phyloP scores from a whole-genome alignment of 169 alveolate genomes.

The Eimeria necatrix region DNA sequence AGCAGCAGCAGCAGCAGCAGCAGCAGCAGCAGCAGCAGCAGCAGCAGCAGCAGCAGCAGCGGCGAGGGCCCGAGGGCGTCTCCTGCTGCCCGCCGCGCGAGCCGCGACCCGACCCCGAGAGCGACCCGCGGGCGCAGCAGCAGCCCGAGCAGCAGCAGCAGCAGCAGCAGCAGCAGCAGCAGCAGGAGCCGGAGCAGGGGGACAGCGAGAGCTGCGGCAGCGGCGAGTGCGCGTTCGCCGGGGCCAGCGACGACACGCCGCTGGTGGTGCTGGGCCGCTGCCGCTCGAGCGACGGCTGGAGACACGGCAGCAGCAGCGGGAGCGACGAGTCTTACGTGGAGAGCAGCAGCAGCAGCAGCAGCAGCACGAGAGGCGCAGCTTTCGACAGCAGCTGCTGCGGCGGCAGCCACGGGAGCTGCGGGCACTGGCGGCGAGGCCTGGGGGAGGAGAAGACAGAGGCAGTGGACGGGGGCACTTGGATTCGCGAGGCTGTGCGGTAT shows the following conservation, averaged over 20 bases:
- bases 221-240: not conserved
- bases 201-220: not conserved
- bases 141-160: not conserved
- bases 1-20: slow-evolving; percentile 11
- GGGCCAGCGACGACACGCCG: not conserved
- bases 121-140: not conserved
- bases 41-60: not conserved
- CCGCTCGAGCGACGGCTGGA: slow-evolving; percentile 55
- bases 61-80: not conserved
- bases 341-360: not conserved
- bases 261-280: slow-evolving; percentile 45
- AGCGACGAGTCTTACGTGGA: slow-evolving; percentile 30
- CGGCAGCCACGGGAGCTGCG: not conserved
- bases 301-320: slow-evolving; percentile 23
- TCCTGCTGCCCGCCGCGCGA: not conserved
- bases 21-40: not conserved
- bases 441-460: slow-evolving; percentile 15
- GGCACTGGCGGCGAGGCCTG: not conserved
- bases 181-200: not conserved
- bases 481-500: slow-evolving; percentile 51
- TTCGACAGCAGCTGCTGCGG: not conserved
- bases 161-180: slow-evolving; percentile 37
- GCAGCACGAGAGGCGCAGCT: not conserved
- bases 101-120: not conserved
- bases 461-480: slow-evolving; percentile 28